Evolutionary conservation across 2,329 filamentous ascomycete genomes (phyloP).

Genomic region (Berkeleyomyces basicola): DNA sequence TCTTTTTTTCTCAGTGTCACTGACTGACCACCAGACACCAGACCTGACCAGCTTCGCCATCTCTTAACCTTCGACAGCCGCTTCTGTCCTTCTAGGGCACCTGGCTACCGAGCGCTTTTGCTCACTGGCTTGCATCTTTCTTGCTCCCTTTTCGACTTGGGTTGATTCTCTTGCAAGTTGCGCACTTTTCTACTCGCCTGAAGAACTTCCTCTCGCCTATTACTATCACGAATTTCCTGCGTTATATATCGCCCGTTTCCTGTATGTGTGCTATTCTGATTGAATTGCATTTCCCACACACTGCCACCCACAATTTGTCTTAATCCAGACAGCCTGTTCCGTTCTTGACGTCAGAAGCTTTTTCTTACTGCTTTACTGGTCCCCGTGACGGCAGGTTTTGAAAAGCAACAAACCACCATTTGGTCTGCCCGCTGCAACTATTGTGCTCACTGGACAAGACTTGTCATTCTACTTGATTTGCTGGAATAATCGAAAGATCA

Average conservation of each 20-base stretch:
- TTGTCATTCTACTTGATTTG: not conserved
- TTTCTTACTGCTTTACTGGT: not conserved
- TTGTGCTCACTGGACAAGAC: not conserved
- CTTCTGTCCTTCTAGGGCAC: constrained; percentile 14
- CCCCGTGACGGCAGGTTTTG: not conserved
- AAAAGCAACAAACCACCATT: not conserved
- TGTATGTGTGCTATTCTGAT: constrained; percentile 5
- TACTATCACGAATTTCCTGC: constrained; percentile 1
- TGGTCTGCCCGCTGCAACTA: constrained; percentile 2
- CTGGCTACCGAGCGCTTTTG: constrained; percentile 14
- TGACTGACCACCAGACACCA: constrained; percentile 8
- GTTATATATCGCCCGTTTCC: constrained; percentile 8
- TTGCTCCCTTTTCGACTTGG: constrained; percentile 10
- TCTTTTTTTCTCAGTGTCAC: constrained; percentile 6
- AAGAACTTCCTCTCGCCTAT: constrained; percentile 1
- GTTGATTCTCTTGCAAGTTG: constrained; percentile 6
- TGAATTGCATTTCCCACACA: not conserved
- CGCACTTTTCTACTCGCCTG: constrained; percentile 1
- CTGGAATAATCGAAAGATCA: too few species aligned
- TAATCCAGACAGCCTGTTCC: not conserved
- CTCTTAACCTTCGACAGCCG: constrained; percentile 8
- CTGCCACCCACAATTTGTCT: not conserved
- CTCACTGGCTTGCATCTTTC: constrained; percentile 14
- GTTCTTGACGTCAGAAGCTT: constrained; percentile 9
- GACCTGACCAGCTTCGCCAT: constrained; percentile 9